phyloP scores from a whole-genome alignment of 768 basidiomycete genomes.

The Pulveroboletus sp. region DNA sequence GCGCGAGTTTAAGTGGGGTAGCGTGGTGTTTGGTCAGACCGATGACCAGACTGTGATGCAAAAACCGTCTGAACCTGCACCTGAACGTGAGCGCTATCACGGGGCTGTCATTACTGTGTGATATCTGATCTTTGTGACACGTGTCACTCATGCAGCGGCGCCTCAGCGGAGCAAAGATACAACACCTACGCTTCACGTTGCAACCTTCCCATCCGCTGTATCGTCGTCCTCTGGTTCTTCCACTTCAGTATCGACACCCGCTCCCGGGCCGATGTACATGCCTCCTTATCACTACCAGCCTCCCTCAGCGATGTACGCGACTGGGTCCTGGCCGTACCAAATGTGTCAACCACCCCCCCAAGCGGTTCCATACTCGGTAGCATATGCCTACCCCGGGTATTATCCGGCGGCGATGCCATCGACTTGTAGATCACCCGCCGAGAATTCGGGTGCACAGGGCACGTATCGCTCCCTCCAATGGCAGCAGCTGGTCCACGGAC shows the following conservation, averaged over 20 bases:
- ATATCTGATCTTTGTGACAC: constrained; percentile 9
- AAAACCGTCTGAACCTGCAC: constrained; percentile 60
- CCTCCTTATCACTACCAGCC: constrained; percentile 22
- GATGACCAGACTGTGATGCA: constrained; percentile 65
- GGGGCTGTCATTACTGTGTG: background rate
- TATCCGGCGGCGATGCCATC: constrained; percentile 16
- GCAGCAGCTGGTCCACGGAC: constrained; percentile 38
- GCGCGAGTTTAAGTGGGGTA: constrained; percentile 81
- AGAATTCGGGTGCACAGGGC: constrained; percentile 20
- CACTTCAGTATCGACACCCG: constrained; percentile 14
- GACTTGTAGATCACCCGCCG: constrained; percentile 12
- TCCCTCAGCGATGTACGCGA: constrained; percentile 15
- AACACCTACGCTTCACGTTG: constrained; percentile 20
- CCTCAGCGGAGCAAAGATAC: constrained; percentile 11
- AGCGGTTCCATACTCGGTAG: constrained; percentile 18
- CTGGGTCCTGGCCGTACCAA: constrained; percentile 35
- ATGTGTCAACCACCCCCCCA: constrained; percentile 18
- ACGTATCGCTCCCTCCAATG: constrained; percentile 31
- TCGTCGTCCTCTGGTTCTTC: constrained; percentile 23
- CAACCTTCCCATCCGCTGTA: constrained; percentile 21
- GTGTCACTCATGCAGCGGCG: constrained; percentile 11
- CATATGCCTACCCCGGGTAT: constrained; percentile 22
- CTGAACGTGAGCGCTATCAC: constrained; percentile 40
- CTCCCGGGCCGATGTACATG: constrained; percentile 20
- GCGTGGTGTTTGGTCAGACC: constrained; percentile 72